phyloP scores from a whole-genome alignment of 306 rosid species.

The Bauhinia variegata region DNA sequence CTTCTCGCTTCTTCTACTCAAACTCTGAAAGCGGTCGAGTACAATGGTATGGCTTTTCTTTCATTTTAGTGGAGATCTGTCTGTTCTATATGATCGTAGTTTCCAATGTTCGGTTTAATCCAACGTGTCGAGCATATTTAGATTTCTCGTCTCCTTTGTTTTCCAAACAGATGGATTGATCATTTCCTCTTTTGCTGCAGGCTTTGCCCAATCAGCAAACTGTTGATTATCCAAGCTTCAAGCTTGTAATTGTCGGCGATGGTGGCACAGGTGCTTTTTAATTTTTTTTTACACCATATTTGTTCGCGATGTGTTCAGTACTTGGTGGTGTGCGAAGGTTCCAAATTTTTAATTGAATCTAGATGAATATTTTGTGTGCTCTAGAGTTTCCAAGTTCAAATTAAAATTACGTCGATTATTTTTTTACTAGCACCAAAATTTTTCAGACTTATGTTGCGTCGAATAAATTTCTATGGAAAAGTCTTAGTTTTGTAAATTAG shows the following conservation, averaged over 20 bases:
- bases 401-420: background rate
- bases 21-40: background rate
- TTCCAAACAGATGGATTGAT: too few species aligned
- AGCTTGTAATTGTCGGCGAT: conserved; percentile 85
- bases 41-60: conserved; percentile 29
- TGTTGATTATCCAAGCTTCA: conserved; percentile 79
- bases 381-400: background rate
- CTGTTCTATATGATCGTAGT: background rate
- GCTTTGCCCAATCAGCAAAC: conserved; percentile 82
- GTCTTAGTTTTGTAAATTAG: background rate
- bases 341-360: background rate
- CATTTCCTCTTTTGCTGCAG: conserved; percentile 30
- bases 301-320: conserved; percentile 5
- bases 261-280: conserved; percentile 70
- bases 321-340: background rate
- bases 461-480: background rate
- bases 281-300: background rate
- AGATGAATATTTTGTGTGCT: background rate
- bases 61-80: background rate
- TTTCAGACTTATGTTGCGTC: too few species aligned
- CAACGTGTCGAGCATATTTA: background rate
- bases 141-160: too few species aligned
- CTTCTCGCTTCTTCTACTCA: conserved; percentile 9
- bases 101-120: background rate
- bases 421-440: too few species aligned